These are phyloP conservation scores for Sordaria brevicollis DNA, from an alignment of 495 filamentous ascomycete genomes.

Conservation along the genomic window DNA sequence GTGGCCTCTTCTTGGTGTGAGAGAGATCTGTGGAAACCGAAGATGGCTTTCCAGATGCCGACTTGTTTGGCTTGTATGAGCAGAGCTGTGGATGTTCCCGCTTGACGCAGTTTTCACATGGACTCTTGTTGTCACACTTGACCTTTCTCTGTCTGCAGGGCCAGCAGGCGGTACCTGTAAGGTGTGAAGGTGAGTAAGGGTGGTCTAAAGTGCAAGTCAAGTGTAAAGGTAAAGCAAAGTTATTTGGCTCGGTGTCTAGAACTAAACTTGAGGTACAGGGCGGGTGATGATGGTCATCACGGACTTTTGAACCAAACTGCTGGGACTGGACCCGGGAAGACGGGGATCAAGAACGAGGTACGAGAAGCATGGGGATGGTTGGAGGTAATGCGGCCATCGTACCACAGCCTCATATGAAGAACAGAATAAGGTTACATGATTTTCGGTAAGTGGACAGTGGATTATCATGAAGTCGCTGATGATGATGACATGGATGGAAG, in stretches of 20 bases:
- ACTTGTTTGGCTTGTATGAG: slow-evolving; percentile 60
- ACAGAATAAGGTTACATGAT: neutral
- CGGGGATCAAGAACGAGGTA: neutral
- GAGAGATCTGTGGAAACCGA: slow-evolving; percentile 18
- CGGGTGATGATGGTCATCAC: neutral
- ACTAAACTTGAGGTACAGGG: neutral
- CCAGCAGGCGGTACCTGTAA: slow-evolving; percentile 55
- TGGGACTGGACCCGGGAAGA: neutral
- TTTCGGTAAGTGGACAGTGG: neutral
- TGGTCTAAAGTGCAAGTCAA: too few relatives aligned
- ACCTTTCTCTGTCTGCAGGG: slow-evolving; percentile 65
- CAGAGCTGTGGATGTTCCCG: slow-evolving; percentile 62
- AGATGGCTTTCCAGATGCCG: slow-evolving; percentile 37
- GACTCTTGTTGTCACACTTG: slow-evolving; percentile 63
- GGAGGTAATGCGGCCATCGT: neutral
- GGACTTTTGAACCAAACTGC: neutral
- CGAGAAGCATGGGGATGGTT: neutral
- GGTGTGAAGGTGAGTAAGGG: slow-evolving; percentile 4
- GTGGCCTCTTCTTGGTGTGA: slow-evolving; percentile 33
- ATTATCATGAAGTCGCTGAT: neutral
- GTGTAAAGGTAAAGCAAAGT: neutral
- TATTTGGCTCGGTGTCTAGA: neutral
- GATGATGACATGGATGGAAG: slow-evolving; percentile 4
- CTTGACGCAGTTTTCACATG: slow-evolving; percentile 65
- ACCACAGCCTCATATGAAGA: neutral